Evolutionary conservation across 306 rosid species (phyloP).

Genomic region (Adenanthera pavonina): DNA sequence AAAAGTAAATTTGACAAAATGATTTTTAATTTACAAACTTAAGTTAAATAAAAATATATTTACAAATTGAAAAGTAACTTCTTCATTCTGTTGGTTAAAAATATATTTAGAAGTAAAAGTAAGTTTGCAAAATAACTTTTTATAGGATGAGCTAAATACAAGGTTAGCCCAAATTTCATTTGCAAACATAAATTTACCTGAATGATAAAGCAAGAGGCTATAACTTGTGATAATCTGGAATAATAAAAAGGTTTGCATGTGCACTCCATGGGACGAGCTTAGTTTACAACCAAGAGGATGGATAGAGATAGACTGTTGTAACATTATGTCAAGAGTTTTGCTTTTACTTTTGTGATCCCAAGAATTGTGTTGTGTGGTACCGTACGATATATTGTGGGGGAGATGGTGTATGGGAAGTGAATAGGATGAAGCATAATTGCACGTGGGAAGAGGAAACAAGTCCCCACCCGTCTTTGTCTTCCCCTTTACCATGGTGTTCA

Average conservation of each 20-base stretch:
- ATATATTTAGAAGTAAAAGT: too few relatives aligned
- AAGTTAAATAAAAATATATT: too few relatives aligned
- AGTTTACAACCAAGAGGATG: conserved; percentile 32
- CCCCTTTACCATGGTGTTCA: neutral
- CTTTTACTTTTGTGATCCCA: conserved; percentile 51
- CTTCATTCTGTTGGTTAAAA: too few relatives aligned
- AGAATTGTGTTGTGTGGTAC: conserved; percentile 40
- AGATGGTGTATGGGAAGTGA: conserved; percentile 30
- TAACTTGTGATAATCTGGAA: neutral
- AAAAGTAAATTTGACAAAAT: too few relatives aligned
- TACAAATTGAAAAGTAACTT: too few relatives aligned
- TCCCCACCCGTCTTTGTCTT: conserved; percentile 34
- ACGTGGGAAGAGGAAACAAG: conserved; percentile 62
- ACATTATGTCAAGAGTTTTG: neutral
- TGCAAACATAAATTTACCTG: too few relatives aligned
- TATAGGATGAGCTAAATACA: too few relatives aligned
- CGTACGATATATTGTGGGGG: conserved; percentile 42
- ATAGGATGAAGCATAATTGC: conserved; percentile 61
- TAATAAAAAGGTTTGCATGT: conserved; percentile 52
- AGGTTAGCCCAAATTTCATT: too few relatives aligned
- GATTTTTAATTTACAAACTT: too few relatives aligned
- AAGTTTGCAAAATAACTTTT: too few relatives aligned
- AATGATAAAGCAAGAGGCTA: too few relatives aligned
- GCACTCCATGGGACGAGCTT: conserved; percentile 44
- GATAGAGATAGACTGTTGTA: neutral